These are phyloP conservation scores for Leucocoprinus sp. DNA, from an alignment of 768 basidiomycete genomes.

Conservation along the genomic window DNA sequence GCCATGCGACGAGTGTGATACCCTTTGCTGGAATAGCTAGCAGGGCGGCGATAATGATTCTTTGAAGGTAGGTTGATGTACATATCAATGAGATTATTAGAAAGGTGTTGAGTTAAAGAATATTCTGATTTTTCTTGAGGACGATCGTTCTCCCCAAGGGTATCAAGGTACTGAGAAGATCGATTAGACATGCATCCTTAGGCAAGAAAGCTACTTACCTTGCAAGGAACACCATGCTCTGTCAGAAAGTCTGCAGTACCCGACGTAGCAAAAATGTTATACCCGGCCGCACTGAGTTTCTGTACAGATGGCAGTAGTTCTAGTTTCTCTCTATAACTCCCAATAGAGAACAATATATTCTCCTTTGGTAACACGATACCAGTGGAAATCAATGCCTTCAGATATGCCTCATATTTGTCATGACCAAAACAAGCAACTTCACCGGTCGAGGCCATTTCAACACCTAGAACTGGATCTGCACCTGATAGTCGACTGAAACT, in stretches of 20 bases:
- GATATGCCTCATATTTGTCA: constrained; percentile 97
- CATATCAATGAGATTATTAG: constrained; percentile 97
- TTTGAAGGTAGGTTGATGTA: constrained; percentile 99
- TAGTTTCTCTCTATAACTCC: constrained; percentile 94
- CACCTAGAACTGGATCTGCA: constrained; percentile 94
- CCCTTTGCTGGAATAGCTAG: constrained; percentile 94
- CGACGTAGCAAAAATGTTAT: constrained; percentile 93
- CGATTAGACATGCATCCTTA: not conserved
- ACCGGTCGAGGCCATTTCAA: constrained; percentile 99
- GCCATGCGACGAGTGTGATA: constrained; percentile 98
- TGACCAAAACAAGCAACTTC: constrained; percentile 98
- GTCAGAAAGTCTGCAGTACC: constrained; percentile 97
- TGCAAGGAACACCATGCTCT: constrained; percentile 95
- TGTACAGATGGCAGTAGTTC: constrained; percentile 94
- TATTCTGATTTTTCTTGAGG: constrained; percentile 93
- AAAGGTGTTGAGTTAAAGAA: constrained; percentile 92
- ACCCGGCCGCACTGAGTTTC: constrained; percentile 88
- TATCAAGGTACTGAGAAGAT: constrained; percentile 70
- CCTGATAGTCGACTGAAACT: constrained; percentile 95
- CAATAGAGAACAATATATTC: constrained; percentile 95
- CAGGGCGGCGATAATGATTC: constrained; percentile 94
- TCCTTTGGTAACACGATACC: constrained; percentile 94
- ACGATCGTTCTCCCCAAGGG: constrained; percentile 64
- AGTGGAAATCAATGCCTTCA: constrained; percentile 95
- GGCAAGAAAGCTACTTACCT: constrained; percentile 37